A percentile compares a stretch with the other conserved stretches of the same genome.
phyloP scores from a whole-genome alignment of 805 yeast genomes.

The Yamadazyma phyllophila region DNA sequence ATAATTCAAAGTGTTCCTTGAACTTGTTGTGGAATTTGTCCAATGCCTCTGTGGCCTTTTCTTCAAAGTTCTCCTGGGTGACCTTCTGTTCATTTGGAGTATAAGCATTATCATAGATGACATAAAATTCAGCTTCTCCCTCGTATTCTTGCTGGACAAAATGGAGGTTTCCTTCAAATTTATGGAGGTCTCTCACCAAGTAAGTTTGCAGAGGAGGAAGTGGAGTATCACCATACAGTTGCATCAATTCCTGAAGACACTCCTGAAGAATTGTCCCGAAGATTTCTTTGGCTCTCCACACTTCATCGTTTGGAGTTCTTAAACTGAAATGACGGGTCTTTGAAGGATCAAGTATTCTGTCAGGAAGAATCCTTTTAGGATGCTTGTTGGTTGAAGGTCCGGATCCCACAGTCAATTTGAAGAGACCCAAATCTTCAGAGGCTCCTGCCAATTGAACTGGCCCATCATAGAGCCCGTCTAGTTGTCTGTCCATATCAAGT shows the following conservation, averaged over 20 bases:
- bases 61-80: constrained; percentile 32
- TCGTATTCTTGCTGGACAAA: constrained; percentile 71
- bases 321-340: constrained; percentile 66
- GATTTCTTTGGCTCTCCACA: constrained; percentile 79
- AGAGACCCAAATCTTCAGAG: constrained; percentile 66
- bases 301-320: constrained; percentile 64
- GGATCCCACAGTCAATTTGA: constrained; percentile 58
- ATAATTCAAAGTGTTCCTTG: constrained; percentile 45
- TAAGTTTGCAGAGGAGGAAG: constrained; percentile 51
- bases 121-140: constrained; percentile 74
- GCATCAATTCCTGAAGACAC: constrained; percentile 49
- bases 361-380: constrained; percentile 30
- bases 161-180: constrained; percentile 74
- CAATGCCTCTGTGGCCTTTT: constrained; percentile 30
- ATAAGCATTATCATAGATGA: constrained; percentile 52
- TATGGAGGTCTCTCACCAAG: constrained; percentile 55
- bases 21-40: constrained; percentile 53
- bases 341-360: constrained; percentile 49
- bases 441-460: constrained; percentile 41
- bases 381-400: constrained; percentile 44
- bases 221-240: constrained; percentile 19
- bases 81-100: constrained; percentile 40
- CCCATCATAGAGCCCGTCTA: constrained; percentile 30
- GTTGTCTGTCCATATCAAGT: constrained; percentile 16
- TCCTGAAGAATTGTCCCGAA: constrained; percentile 70